phyloP scores from a whole-genome alignment of 2,329 filamentous ascomycete species.

The Ilyonectria robusta region DNA sequence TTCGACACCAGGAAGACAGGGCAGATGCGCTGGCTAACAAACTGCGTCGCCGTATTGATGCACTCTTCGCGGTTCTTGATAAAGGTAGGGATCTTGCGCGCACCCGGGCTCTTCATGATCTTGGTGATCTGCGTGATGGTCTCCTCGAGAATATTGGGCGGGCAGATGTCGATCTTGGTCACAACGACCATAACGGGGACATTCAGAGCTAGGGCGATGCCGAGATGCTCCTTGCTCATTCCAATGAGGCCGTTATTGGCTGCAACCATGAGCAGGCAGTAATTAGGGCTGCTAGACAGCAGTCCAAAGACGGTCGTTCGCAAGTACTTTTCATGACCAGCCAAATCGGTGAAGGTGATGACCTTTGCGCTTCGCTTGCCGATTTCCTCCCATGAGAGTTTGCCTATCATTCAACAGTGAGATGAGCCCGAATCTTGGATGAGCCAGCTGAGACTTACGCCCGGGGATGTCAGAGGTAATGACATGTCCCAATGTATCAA shows the following conservation, averaged over 20 bases:
- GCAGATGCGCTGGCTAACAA: constrained; percentile 94
- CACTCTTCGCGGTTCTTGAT: constrained; percentile 93
- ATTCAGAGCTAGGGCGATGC: constrained; percentile 93
- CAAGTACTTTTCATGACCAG: constrained; percentile 95
- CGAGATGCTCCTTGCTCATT: constrained; percentile 98
- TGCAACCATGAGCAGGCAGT: constrained; percentile 97
- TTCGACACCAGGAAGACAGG: constrained; percentile 99
- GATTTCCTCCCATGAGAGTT: constrained; percentile 96
- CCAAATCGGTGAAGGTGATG: constrained; percentile 95
- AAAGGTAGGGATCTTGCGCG: constrained; percentile 95
- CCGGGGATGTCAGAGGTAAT: constrained; percentile 86
- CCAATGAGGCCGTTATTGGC: constrained; percentile 97
- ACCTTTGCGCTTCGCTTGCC: constrained; percentile 96
- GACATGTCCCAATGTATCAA: constrained; percentile 88
- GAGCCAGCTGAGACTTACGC: constrained; percentile 66
- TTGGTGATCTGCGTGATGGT: constrained; percentile 92
- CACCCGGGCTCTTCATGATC: constrained; percentile 94
- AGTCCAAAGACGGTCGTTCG: constrained; percentile 97
- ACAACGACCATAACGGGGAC: constrained; percentile 98
- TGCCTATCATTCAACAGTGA: constrained; percentile 56
- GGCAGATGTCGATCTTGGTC: constrained; percentile 98
- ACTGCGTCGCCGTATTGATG: constrained; percentile 95
- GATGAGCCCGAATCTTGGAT: neutral
- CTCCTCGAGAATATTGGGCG: constrained; percentile 93
- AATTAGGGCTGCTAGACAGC: constrained; percentile 94